Evolutionary conservation across 768 basidiomycete genomes (phyloP).

Genomic region (Calocybe cyanea): DNA sequence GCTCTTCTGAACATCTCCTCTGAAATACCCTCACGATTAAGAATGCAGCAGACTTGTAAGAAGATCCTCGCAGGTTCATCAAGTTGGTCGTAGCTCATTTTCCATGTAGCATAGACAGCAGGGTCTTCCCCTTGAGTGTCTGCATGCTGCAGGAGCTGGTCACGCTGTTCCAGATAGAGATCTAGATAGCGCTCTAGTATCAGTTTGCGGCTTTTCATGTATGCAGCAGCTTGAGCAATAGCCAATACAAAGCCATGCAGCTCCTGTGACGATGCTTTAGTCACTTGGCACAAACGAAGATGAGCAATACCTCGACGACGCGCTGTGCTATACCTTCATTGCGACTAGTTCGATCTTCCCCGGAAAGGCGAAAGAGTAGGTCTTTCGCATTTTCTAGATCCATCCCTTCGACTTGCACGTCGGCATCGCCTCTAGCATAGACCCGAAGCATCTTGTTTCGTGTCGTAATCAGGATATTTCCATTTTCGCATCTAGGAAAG

Average conservation of each 20-base stretch:
- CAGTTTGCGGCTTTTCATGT: too few species aligned
- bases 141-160: background rate
- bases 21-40: background rate
- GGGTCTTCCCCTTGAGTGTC: too few species aligned
- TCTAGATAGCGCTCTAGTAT: background rate
- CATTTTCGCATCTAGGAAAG: constrained; percentile 2
- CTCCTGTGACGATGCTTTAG: background rate
- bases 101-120: background rate
- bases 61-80: background rate
- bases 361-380: background rate
- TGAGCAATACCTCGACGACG: background rate
- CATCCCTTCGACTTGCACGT: background rate
- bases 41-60: background rate
- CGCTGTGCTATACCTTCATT: background rate
- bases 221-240: too few species aligned
- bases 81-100: background rate
- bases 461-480: constrained; percentile 9
- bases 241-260: too few species aligned
- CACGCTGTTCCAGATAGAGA: background rate
- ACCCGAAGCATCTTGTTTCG: background rate
- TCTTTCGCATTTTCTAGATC: background rate
- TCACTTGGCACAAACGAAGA: background rate
- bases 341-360: background rate
- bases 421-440: background rate
- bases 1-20: too few species aligned